phyloP scores from a whole-genome alignment of 768 basidiomycete genomes.

The Boletus vermiculosoides region DNA sequence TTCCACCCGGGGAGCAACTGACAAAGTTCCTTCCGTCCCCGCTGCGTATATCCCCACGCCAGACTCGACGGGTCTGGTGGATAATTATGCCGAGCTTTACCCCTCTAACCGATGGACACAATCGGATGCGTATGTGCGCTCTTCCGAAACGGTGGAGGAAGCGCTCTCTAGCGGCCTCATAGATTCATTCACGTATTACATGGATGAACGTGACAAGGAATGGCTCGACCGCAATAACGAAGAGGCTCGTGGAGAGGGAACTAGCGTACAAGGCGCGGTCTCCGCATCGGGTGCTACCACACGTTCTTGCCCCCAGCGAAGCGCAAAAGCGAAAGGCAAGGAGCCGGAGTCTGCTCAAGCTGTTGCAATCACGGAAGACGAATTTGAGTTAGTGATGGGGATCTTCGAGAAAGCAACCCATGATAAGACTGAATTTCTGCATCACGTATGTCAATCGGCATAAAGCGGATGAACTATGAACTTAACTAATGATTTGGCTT shows the following conservation, averaged over 20 bases:
- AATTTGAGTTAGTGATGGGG: constrained; percentile 95
- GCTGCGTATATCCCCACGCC: constrained; percentile 90
- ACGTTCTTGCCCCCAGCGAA: constrained; percentile 54
- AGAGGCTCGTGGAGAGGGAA: constrained; percentile 81
- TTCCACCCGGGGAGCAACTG: constrained; percentile 35
- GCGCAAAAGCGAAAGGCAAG: constrained; percentile 81
- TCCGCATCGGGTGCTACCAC: constrained; percentile 50
- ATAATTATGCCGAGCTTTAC: constrained; percentile 79
- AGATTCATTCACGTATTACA: constrained; percentile 82
- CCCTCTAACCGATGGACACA: constrained; percentile 69
- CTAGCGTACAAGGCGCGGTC: constrained; percentile 70
- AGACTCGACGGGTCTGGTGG: constrained; percentile 77
- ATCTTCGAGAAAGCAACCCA: constrained; percentile 90
- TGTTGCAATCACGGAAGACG: constrained; percentile 78
- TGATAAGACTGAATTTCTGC: constrained; percentile 85
- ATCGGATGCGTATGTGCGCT: constrained; percentile 72
- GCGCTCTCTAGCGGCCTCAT: constrained; percentile 55
- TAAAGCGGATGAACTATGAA: not conserved
- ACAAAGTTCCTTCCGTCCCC: constrained; percentile 38
- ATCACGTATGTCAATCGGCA: constrained; percentile 61
- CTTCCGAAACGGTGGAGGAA: constrained; percentile 86
- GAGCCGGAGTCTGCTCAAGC: constrained; percentile 69
- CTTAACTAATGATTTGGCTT: constrained; percentile 1
- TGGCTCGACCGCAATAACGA: constrained; percentile 95
- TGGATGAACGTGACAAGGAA: constrained; percentile 94